Percentiles rank a stretch among this genome's conserved stretches.
These are phyloP conservation scores for Bryoerythrophyllum caledonicum DNA, from an alignment of 225 moss, liverwort and hornwort genomes.

Conservation along the genomic window DNA sequence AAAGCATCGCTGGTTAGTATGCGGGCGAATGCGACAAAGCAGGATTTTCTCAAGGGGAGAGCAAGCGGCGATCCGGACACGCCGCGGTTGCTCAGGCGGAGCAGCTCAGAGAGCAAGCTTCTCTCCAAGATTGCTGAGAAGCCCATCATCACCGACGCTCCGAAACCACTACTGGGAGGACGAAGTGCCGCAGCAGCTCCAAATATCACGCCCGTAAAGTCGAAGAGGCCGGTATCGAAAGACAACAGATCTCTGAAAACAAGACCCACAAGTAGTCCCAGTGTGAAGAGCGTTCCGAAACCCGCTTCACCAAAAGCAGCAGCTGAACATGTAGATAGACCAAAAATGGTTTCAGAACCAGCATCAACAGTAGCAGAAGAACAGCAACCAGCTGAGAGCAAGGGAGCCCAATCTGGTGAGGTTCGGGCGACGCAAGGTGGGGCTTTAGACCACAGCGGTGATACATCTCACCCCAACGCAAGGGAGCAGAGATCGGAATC, in stretches of 20 bases:
- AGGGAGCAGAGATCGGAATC: constrained; percentile 20
- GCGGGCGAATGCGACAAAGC: constrained; percentile 51
- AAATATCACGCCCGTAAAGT: constrained; percentile 25
- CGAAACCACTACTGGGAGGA: constrained; percentile 20
- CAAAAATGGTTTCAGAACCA: neutral
- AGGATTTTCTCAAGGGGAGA: constrained; percentile 62
- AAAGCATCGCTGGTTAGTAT: constrained; percentile 42
- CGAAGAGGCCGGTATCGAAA: constrained; percentile 31
- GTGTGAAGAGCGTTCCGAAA: constrained; percentile 26
- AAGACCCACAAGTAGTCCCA: constrained; percentile 19
- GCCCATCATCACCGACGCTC: constrained; percentile 16
- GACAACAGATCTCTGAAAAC: constrained; percentile 41
- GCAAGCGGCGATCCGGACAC: constrained; percentile 65
- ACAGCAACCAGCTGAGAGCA: constrained; percentile 15
- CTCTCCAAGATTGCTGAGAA: constrained; percentile 51
- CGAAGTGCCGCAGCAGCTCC: constrained; percentile 27
- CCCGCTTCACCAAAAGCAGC: constrained; percentile 20
- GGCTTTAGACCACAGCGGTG: constrained; percentile 53
- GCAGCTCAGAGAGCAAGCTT: constrained; percentile 52
- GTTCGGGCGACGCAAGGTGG: constrained; percentile 44
- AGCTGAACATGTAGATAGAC: constrained; percentile 24
- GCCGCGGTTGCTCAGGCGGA: constrained; percentile 47
- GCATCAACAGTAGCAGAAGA: constrained; percentile 1
- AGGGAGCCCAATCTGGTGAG: constrained; percentile 25
- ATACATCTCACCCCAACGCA: constrained; percentile 17